Conservation (phyloP, 2,329 filamentous ascomycete genomes). For the Pleoardoris graminearum region DNA sequence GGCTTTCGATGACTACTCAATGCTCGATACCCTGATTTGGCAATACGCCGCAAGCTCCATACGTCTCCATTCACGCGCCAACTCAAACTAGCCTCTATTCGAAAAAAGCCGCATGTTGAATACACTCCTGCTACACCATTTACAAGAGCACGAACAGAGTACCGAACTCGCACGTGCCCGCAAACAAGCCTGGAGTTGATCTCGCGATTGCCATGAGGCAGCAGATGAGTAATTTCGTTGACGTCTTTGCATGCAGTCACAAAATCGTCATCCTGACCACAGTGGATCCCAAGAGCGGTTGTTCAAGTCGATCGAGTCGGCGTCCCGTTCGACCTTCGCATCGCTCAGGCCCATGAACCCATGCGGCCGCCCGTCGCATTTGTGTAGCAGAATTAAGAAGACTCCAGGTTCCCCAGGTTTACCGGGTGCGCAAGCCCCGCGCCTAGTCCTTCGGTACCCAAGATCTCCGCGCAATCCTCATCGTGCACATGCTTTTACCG, state of each 20-base stretch:
- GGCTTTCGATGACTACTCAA: neutral
- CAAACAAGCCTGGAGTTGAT: neutral
- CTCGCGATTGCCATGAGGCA: neutral
- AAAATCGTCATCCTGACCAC: neutral
- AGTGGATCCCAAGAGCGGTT: too few relatives aligned
- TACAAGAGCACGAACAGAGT: neutral
- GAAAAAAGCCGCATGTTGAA: neutral
- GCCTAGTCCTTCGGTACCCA: neutral
- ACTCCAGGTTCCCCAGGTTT: too few relatives aligned
- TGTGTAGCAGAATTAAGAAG: too few relatives aligned
- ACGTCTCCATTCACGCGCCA: neutral
- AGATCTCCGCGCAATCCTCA: neutral
- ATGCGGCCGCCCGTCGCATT: neutral
- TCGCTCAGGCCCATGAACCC: too few relatives aligned
- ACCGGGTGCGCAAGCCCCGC: neutral
- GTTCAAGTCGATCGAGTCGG: too few relatives aligned
- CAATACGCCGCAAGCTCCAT: neutral
- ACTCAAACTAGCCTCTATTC: neutral
- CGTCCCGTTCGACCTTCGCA: too few relatives aligned
- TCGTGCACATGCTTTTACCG: neutral
- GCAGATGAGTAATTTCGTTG: neutral
- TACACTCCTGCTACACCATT: neutral
- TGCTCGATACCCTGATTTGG: neutral
- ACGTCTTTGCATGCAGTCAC: neutral
- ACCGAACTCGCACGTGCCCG: neutral